phyloP scores from a whole-genome alignment of 345 rosid genomes.

The Populus tremula region DNA sequence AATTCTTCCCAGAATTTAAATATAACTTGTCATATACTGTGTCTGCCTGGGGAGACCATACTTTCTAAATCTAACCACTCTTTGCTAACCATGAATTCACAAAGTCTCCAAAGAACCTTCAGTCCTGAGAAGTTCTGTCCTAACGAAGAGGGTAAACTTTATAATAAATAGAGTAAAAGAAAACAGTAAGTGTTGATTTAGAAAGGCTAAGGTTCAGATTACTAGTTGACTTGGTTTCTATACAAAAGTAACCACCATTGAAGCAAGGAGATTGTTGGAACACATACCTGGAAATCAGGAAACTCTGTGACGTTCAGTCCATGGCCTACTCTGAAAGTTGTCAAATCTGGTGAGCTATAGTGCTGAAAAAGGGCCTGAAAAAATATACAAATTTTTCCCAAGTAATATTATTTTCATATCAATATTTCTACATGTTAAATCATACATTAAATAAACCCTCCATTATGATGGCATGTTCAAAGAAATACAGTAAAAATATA shows the following conservation, averaged over 20 bases:
- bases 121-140: not conserved
- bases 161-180: not conserved
- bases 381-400: not conserved
- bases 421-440: not conserved
- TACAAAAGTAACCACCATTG: not conserved
- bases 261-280: constrained; percentile 15
- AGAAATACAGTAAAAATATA: not conserved
- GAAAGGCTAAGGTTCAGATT: not conserved
- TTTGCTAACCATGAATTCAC: not conserved
- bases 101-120: not conserved
- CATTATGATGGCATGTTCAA: not conserved
- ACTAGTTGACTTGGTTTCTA: not conserved
- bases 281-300: constrained; percentile 33
- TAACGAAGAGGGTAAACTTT: not conserved
- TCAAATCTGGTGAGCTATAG: constrained; percentile 16
- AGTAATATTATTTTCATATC: not conserved
- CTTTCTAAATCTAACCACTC: not conserved
- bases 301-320: constrained; percentile 13
- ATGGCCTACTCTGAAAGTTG: constrained; percentile 12
- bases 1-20: not conserved
- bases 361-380: constrained; percentile 29
- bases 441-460: not conserved
- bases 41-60: not conserved
- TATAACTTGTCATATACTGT: not conserved
- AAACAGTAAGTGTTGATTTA: not conserved